Conservation (phyloP, 2,329 filamentous ascomycete genomes). For the Botrytis squamosa region DNA sequence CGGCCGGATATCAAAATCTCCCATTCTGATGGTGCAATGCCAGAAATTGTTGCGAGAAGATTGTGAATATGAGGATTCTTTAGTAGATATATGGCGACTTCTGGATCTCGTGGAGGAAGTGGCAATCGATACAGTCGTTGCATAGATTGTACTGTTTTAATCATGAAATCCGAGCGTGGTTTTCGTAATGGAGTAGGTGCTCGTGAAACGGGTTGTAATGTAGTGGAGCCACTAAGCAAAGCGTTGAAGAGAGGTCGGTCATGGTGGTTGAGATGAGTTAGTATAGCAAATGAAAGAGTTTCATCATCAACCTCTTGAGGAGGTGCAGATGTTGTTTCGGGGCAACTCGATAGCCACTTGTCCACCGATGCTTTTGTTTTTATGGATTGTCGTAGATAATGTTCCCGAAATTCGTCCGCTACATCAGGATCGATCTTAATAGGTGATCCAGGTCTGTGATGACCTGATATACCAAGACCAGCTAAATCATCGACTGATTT, state of each 20-base stretch:
- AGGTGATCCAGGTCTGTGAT: conserved; percentile 55
- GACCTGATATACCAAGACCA: conserved; percentile 54
- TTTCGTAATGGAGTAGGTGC: conserved; percentile 69
- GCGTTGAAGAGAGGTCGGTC: conserved; percentile 82
- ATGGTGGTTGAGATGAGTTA: conserved; percentile 77
- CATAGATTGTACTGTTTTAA: conserved; percentile 73
- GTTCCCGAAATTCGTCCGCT: conserved; percentile 86
- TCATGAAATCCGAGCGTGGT: conserved; percentile 68
- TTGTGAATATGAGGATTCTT: conserved; percentile 81
- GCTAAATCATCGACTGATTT: conserved; percentile 58
- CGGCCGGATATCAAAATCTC: conserved; percentile 91
- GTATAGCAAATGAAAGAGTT: conserved; percentile 87
- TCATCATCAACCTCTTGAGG: conserved; percentile 92
- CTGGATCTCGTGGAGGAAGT: conserved; percentile 75
- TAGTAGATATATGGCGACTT: conserved; percentile 81
- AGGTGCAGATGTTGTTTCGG: conserved; percentile 65
- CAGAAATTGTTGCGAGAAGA: conserved; percentile 79
- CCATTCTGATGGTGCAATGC: conserved; percentile 92
- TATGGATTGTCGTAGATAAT: conserved; percentile 87
- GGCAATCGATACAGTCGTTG: conserved; percentile 80
- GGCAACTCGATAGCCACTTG: conserved; percentile 81
- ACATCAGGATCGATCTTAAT: conserved; percentile 88
- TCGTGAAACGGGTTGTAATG: conserved; percentile 53
- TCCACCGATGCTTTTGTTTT: conserved; percentile 92
- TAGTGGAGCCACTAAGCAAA: conserved; percentile 62